phyloP scores from a whole-genome alignment of 768 basidiomycete species.

The Tylopilus subfusipes region DNA sequence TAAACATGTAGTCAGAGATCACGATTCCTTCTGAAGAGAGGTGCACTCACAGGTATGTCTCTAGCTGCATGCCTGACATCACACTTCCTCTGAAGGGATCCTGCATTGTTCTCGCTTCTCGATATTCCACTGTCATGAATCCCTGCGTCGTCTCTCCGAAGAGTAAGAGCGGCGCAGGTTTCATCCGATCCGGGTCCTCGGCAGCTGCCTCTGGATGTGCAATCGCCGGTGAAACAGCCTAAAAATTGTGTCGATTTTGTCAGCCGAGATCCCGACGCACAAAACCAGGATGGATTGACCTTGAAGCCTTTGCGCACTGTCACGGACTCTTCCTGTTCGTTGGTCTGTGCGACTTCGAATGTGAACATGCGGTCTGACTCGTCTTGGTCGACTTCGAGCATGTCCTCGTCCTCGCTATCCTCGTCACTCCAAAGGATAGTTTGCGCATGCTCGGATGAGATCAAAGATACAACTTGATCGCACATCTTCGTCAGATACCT shows the following conservation, averaged over 20 bases:
- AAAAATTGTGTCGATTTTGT: not conserved
- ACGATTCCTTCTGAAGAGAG: not conserved
- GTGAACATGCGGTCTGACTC: constrained; percentile 47
- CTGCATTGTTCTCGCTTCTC: constrained; percentile 2
- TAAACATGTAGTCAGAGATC: not conserved
- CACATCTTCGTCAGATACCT: constrained; percentile 60
- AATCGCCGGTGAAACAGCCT: constrained; percentile 16
- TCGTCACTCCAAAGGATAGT: constrained; percentile 45
- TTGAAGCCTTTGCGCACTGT: constrained; percentile 42
- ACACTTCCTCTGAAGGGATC: not conserved
- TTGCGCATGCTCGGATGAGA: constrained; percentile 46
- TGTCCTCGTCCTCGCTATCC: constrained; percentile 25
- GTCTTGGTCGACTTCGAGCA: constrained; percentile 36
- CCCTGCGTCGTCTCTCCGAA: constrained; percentile 41
- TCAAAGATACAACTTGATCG: constrained; percentile 51
- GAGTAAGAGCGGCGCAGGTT: constrained; percentile 30
- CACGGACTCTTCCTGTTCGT: constrained; percentile 53
- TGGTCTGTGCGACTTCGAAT: constrained; percentile 52
- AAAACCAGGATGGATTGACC: constrained; percentile 27
- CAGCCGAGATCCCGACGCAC: not conserved
- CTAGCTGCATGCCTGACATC: constrained; percentile 13
- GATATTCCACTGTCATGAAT: constrained; percentile 35
- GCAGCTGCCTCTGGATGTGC: constrained; percentile 2
- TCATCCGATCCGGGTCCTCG: constrained; percentile 3
- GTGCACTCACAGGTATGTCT: constrained; percentile 16